Percentiles rank a stretch among this genome's conserved stretches.
phyloP scores from a whole-genome alignment of 2,329 filamentous ascomycete genomes.

The Apiospora koreana region DNA sequence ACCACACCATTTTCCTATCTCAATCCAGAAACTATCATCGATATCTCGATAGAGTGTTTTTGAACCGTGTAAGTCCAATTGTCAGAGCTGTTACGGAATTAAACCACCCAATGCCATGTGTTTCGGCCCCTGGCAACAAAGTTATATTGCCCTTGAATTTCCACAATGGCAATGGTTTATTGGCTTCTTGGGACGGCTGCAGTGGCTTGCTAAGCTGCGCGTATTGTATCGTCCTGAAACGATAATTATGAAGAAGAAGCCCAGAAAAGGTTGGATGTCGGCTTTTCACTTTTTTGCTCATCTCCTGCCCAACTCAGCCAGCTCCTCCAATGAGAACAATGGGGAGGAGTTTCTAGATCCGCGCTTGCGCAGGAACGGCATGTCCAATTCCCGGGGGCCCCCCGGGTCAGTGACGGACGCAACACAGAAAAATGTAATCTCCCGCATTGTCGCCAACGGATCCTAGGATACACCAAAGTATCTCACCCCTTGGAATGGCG shows the following conservation, averaged over 20 bases:
- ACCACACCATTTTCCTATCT: too few species aligned
- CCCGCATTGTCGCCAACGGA: neutral
- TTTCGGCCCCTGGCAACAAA: neutral
- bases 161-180: too few species aligned
- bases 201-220: neutral
- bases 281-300: neutral
- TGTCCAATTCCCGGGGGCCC: neutral
- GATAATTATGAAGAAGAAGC: neutral
- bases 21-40: too few species aligned
- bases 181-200: neutral
- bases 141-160: neutral
- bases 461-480: neutral
- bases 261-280: neutral
- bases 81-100: too few species aligned
- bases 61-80: too few species aligned
- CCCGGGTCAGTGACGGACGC: neutral
- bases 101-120: too few species aligned
- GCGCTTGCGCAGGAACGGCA: conserved; percentile 1
- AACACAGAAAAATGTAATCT: neutral
- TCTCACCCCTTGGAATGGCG: neutral
- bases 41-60: too few species aligned
- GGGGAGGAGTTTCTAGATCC: neutral
- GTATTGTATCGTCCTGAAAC: neutral
- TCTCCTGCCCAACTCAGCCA: neutral
- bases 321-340: neutral